These are phyloP conservation scores for Aplosporella prunicola DNA, from an alignment of 2,329 filamentous ascomycete species.

Conservation along the genomic window DNA sequence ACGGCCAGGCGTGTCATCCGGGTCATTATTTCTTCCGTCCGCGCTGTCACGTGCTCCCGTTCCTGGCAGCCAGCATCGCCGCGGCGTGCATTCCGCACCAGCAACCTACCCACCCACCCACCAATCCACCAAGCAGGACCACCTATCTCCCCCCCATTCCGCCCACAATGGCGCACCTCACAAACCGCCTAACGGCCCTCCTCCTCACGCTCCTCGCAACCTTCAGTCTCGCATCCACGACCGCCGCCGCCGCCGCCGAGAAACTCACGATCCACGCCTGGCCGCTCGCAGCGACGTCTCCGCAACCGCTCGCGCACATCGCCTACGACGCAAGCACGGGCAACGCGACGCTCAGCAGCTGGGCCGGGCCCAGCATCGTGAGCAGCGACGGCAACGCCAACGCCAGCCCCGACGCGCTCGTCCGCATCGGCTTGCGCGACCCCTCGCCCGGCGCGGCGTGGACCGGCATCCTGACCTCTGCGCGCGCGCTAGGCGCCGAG, in stretches of 20 bases:
- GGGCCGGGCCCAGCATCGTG: constrained; percentile 27
- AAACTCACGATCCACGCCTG: constrained; percentile 27
- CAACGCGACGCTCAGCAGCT: constrained; percentile 30
- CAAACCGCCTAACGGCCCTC: constrained; percentile 9
- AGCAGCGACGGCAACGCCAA: too few relatives aligned
- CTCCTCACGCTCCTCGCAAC: constrained; percentile 33
- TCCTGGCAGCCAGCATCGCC: too few relatives aligned
- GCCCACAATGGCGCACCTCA: constrained; percentile 28
- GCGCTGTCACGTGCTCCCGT: too few relatives aligned
- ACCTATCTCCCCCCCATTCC: background rate
- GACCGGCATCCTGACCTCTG: constrained; percentile 38
- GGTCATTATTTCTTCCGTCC: too few relatives aligned
- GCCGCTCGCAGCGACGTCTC: constrained; percentile 19
- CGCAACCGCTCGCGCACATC: constrained; percentile 21
- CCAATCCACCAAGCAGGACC: background rate
- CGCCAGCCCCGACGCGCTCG: constrained; percentile 30
- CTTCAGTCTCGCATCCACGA: constrained; percentile 31
- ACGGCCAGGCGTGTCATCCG: too few relatives aligned
- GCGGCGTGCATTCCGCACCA: too few relatives aligned
- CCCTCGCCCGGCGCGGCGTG: constrained; percentile 26
- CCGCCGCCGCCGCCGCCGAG: constrained; percentile 16
- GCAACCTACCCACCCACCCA: background rate
- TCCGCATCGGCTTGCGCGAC: constrained; percentile 37
- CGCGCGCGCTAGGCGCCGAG: constrained; percentile 31
- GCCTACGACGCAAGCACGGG: constrained; percentile 21